Evolutionary conservation across 257 asterid species (phyloP), one percentile per base, ranked within the genome.

Genomic region (Paraleonurus japonicus): DNA sequence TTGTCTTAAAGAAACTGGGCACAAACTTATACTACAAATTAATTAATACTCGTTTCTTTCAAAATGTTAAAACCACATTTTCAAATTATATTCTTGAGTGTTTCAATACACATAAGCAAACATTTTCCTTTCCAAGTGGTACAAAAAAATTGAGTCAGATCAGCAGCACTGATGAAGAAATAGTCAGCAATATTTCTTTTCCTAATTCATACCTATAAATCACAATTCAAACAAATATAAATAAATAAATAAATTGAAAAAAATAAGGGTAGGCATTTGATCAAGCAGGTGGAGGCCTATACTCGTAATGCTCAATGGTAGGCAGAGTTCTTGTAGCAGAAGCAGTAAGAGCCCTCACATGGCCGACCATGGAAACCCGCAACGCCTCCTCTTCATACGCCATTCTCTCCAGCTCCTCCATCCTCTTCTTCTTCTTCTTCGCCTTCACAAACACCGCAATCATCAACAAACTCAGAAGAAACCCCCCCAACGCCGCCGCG

Each of bases 331-430:
- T 81, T 1, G 92, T 85, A 7, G 78, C 86, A 10, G 95, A 51
- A 39, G 96, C 97, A 8, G 87, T 85, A 2, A 80, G 82, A 63
- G 96, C 93, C 70, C 98, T 87, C 1, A 94, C 92, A 83, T 94
- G 99, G 0, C 96, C 99, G 23, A 87, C 99, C 99, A 94, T 94
- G 13, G 99, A 94, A 9, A 91, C 97, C 76, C 83, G 88, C 41
- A 94, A 72, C 28, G 99, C 99, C 81, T 94, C 99, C 76, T 94
- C 99, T 61, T 94, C 97, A 32, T 94, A 94, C 22, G 97, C 99
- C 76, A 88, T 78, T 23, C 99, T 83, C 74, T 82, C 98, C 81
- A 88, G 11, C 60, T 91, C 99, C 24, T 91, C 96, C 95, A 85
- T 85, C 75, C 88, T 87, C 32, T 87, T 90, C 79, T 88, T 94